Base-by-base conservation (phyloP, 768 basidiomycete genomes). In the Holtermanniella nyarrowii region DNA sequence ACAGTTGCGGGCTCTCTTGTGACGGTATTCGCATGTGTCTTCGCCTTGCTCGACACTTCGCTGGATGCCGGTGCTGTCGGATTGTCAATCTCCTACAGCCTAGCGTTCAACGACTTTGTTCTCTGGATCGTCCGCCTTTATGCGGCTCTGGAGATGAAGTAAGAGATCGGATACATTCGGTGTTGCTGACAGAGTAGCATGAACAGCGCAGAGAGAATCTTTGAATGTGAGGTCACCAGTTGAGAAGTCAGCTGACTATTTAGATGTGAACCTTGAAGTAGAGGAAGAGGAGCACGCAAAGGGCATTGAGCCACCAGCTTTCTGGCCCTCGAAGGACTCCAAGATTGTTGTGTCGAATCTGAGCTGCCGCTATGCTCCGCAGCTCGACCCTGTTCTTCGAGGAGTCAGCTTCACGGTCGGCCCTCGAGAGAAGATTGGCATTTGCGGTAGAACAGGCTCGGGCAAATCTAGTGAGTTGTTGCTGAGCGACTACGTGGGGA, bases 81-180 rank as follows among this genome's bases (percentile, higher is more conserved):
- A 27, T 52, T 65, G 41, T 57, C 63, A 4, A 57, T 69, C 22
- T 61, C 57, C 23, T 61, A 64, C 53, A 26, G 26, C 44, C 61
- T 68, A 27, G 63, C 70, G 2, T 74, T 72, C 51, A 70, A 68
- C 31, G 74, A 74, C 25, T 72, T 64, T 16, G 66, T 73, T 2
- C 62, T 75, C n/a, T 75, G 75, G 74, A 61, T 74, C 23, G 73
- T 74, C 1, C 59, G 74, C 5, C 58, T 74, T 5, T 73, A 69
- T 43, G 66, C 71, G 2, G 60, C 65, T 1, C 52, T 52, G 39
- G 65, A 71, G 44, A 68, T 69, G 62, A 37, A 37, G 31, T 37
- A 16, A 37, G 31, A 7, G 10, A 37, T 37, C 16, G 7, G 31
- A 16, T 37, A n/a, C 52, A 56, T 24, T 21, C 52, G 47, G 48